Conservation (phyloP, 2,329 filamentous ascomycete species). For the Aspergillus fumigatus region DNA sequence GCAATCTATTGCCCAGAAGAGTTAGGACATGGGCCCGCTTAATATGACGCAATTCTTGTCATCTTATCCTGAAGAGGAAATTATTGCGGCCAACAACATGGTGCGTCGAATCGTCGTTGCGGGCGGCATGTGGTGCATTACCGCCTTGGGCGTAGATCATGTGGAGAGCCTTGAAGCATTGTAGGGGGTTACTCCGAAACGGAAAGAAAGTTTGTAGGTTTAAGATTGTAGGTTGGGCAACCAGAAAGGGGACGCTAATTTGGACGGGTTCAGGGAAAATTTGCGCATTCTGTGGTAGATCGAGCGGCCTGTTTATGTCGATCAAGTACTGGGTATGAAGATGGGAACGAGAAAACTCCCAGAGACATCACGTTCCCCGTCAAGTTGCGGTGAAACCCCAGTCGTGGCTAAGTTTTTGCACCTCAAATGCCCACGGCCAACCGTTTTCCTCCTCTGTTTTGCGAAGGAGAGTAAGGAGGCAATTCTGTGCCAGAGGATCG, state of each 20-base stretch:
- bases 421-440: conserved; percentile 19
- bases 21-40: not conserved
- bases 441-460: conserved; percentile 20
- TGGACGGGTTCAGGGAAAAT: not conserved
- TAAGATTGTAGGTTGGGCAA: not conserved
- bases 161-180: not conserved
- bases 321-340: not conserved
- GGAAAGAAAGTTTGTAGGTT: not conserved
- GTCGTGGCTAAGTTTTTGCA: conserved; percentile 15
- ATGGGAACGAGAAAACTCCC: not conserved
- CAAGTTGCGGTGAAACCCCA: conserved; percentile 12
- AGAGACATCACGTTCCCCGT: not conserved
- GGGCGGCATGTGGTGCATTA: too few species aligned
- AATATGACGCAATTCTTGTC: not conserved
- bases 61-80: not conserved
- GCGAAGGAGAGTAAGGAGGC: conserved; percentile 19
- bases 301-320: not conserved
- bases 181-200: not conserved
- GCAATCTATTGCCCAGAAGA: not conserved
- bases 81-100: not conserved
- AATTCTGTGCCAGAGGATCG: conserved; percentile 22
- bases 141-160: not conserved
- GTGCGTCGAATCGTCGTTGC: too few species aligned
- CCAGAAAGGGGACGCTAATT: not conserved
- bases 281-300: not conserved